phyloP scores from a whole-genome alignment of 1,284 basidiomycete genomes.

The Boletus putidus region DNA sequence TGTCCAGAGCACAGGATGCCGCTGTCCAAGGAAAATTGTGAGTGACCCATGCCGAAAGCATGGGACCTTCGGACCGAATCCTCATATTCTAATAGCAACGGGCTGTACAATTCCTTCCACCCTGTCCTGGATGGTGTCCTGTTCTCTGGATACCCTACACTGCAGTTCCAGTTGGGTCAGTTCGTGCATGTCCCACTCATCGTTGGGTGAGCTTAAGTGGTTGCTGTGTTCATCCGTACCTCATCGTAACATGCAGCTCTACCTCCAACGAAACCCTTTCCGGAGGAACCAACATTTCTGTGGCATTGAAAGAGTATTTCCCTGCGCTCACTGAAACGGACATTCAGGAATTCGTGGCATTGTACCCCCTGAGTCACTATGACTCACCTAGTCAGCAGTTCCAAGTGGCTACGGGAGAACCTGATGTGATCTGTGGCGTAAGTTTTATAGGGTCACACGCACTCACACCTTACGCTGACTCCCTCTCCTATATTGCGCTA shows the following conservation, averaged over 20 bases:
- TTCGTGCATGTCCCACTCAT: slow-evolving; percentile 55
- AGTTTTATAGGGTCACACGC: background rate
- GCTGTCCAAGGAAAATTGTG: slow-evolving; percentile 27
- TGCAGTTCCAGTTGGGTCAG: slow-evolving; percentile 44
- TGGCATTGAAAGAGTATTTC: slow-evolving; percentile 7
- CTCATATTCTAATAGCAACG: slow-evolving; percentile 33
- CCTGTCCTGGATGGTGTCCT: slow-evolving; percentile 52
- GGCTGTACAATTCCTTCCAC: slow-evolving; percentile 42
- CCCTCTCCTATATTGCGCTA: background rate
- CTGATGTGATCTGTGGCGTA: slow-evolving; percentile 15
- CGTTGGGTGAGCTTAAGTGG: slow-evolving; percentile 48
- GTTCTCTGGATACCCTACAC: slow-evolving; percentile 50
- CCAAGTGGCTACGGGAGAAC: slow-evolving; percentile 12
- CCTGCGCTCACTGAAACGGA: slow-evolving; percentile 11
- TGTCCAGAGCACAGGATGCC: slow-evolving; percentile 57
- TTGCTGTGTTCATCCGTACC: slow-evolving; percentile 1
- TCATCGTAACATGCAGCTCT: slow-evolving; percentile 38
- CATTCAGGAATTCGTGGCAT: slow-evolving; percentile 7
- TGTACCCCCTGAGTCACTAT: slow-evolving; percentile 15
- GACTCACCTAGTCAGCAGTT: slow-evolving; percentile 21
- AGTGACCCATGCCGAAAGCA: background rate
- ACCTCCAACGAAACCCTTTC: slow-evolving; percentile 58
- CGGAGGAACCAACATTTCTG: slow-evolving; percentile 17
- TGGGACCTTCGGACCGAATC: background rate
- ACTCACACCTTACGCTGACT: slow-evolving; percentile 5